A percentile compares a stretch with the other conserved stretches of the same genome.
phyloP scores from a whole-genome alignment of 257 asterid genomes.

The Leptodermis oblonga region DNA sequence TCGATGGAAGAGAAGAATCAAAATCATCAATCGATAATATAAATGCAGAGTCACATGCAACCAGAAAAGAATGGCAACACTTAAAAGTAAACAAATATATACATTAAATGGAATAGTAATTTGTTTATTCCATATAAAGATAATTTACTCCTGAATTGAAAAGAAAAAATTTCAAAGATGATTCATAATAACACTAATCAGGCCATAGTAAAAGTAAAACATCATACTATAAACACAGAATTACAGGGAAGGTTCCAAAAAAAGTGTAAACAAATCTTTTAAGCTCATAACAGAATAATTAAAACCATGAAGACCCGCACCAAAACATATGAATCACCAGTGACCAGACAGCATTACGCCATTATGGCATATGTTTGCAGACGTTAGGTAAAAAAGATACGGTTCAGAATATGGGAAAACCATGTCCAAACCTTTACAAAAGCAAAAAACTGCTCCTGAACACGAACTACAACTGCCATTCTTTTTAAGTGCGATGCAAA shows the following conservation, averaged over 20 bases:
- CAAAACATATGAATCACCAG: background rate
- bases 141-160: background rate
- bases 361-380: background rate
- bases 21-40: background rate
- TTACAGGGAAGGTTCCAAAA: background rate
- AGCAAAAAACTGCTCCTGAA: slow-evolving; percentile 84
- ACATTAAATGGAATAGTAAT: background rate
- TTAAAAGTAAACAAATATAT: background rate
- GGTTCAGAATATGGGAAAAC: background rate
- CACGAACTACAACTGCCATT: slow-evolving; percentile 94
- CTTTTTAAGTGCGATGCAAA: slow-evolving; percentile 94
- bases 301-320: background rate
- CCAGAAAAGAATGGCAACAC: background rate
- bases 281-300: background rate
- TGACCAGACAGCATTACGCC: background rate
- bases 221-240: background rate
- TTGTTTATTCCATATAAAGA: background rate
- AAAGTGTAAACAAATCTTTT: background rate
- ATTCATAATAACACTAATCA: background rate
- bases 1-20: slow-evolving; percentile 1
- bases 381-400: too few relatives aligned
- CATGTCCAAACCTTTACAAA: slow-evolving; percentile 68
- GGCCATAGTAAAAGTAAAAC: background rate
- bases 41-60: background rate
- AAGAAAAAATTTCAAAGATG: background rate